phyloP scores from a whole-genome alignment of 129 eudicot genomes.

The Scalesia atractyloides region DNA sequence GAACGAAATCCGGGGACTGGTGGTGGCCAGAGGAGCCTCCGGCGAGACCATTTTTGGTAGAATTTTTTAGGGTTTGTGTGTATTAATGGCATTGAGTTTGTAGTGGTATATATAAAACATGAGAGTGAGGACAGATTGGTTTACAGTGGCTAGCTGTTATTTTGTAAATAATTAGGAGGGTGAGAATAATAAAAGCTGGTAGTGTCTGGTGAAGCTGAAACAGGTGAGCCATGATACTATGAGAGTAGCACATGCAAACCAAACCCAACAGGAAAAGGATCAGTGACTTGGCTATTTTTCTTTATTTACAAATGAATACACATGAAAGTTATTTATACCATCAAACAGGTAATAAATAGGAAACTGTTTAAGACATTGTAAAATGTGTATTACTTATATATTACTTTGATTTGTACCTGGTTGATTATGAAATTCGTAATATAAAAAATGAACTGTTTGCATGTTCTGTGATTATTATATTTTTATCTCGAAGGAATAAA shows the following conservation, averaged over 20 bases:
- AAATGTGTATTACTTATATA: too few relatives aligned
- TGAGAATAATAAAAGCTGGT: constrained; percentile 42
- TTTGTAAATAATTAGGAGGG: constrained; percentile 35
- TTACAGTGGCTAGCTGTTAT: constrained; percentile 24
- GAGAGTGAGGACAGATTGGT: constrained; percentile 14
- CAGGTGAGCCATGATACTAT: constrained; percentile 58
- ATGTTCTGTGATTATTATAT: too few relatives aligned
- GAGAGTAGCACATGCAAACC: constrained; percentile 1
- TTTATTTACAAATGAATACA: not conserved
- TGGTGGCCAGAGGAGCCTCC: constrained; percentile 38
- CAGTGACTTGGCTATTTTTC: not conserved
- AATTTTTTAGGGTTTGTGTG: not conserved
- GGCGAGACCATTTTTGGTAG: constrained; percentile 50
- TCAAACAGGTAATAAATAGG: too few relatives aligned
- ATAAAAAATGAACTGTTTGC: too few relatives aligned
- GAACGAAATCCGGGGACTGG: constrained; percentile 75
- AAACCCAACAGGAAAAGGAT: not conserved
- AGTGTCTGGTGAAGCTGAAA: constrained; percentile 74
- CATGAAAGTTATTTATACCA: too few relatives aligned
- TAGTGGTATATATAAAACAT: constrained; percentile 33
- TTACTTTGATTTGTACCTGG: too few relatives aligned
- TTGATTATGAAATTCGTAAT: too few relatives aligned
- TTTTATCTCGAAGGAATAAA: too few relatives aligned
- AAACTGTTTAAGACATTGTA: too few relatives aligned
- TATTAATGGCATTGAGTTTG: not conserved